A percentile compares a stretch with the other conserved stretches of the same genome.
These are phyloP conservation scores for Daldinia vernicosa DNA, from an alignment of 495 filamentous ascomycete genomes.

Conservation along the genomic window DNA sequence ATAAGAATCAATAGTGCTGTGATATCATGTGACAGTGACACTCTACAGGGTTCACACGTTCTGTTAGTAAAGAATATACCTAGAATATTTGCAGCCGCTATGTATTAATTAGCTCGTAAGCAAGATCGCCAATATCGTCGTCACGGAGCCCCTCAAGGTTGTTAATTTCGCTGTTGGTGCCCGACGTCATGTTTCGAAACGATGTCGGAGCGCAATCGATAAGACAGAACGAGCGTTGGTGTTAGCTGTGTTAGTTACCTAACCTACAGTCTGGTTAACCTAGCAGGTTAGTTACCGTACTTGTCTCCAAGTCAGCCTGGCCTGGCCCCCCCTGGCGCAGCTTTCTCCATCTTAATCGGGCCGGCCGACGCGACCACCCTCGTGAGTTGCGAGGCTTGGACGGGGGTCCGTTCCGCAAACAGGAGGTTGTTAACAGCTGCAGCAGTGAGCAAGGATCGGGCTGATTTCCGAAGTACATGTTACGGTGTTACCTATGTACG, in stretches of 20 bases:
- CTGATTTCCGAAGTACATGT: slow-evolving; percentile 5
- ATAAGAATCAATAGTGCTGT: neutral
- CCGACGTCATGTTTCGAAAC: slow-evolving; percentile 2
- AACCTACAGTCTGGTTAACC: no score
- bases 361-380: slow-evolving; percentile 34
- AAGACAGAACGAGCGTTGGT: neutral
- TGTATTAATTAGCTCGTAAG: neutral
- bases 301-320: neutral
- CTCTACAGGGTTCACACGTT: neutral
- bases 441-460: slow-evolving; percentile 24
- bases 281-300: no score
- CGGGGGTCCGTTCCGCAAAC: slow-evolving; percentile 37
- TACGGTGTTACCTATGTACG: neutral
- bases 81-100: no score
- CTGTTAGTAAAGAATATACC: neutral
- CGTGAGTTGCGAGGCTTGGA: slow-evolving; percentile 26
- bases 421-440: slow-evolving; percentile 27
- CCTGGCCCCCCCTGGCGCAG: neutral
- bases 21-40: neutral
- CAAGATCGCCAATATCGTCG: neutral
- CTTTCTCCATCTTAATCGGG: slow-evolving; percentile 34
- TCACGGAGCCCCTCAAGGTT: neutral
- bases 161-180: neutral
- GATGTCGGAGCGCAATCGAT: neutral
- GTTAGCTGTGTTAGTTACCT: no score